Percentiles rank a stretch among this genome's conserved stretches.
Evolutionary conservation across 352 stramenopile species (phyloP).

Genomic region (Blastocystis sp.): DNA sequence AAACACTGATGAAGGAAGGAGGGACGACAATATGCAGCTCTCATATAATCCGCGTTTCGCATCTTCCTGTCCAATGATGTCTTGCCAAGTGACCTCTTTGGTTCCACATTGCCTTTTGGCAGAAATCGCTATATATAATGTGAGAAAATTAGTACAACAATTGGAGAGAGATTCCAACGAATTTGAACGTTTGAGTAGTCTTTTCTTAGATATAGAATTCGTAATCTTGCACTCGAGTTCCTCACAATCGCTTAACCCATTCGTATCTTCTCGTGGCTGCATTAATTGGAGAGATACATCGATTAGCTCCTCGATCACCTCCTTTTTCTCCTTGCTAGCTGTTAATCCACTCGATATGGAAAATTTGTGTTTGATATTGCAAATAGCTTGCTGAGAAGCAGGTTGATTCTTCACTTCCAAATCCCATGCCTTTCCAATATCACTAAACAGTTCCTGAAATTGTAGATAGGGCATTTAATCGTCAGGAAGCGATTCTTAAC

Average conservation of each 20-base stretch:
- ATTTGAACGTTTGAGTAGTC: background rate
- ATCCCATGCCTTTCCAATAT: constrained; percentile 48
- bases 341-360: background rate
- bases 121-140: background rate
- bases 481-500: background rate
- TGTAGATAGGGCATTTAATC: background rate
- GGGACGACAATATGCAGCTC: constrained; percentile 8
- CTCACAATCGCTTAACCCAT: background rate
- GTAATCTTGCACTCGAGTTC: background rate
- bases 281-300: constrained; percentile 23
- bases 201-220: background rate
- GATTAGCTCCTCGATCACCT: background rate
- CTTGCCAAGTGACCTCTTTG: constrained; percentile 14
- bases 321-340: background rate
- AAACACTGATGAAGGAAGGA: constrained; percentile 42
- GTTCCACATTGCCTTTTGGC: background rate
- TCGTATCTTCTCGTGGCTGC: background rate
- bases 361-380: background rate
- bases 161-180: background rate
- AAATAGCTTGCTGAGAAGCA: background rate
- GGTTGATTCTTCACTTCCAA: background rate
- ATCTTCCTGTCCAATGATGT: constrained; percentile 49
- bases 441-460: background rate
- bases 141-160: background rate
- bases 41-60: constrained; percentile 43